phyloP scores from a whole-genome alignment of 202 grass and related monocot genomes.

The Zoysia matrella region DNA sequence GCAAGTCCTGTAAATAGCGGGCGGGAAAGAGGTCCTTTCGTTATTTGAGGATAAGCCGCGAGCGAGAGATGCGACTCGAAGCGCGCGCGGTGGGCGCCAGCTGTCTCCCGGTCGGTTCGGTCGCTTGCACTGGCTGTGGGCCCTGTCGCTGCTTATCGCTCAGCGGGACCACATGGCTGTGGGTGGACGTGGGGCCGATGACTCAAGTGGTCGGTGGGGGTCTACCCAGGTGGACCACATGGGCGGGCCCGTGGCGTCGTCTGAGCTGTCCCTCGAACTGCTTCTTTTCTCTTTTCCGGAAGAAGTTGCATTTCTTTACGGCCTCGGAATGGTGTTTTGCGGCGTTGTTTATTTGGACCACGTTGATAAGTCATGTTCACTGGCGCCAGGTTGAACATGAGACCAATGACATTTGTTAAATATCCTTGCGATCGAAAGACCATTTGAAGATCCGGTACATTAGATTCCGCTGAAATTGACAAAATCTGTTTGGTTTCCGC shows the following conservation, averaged over 20 bases:
- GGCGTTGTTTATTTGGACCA: too few relatives aligned
- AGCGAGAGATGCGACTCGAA: slow-evolving; percentile 19
- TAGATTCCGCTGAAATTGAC: neutral
- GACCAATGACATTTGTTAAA: too few relatives aligned
- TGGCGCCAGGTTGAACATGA: too few relatives aligned
- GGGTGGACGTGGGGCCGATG: neutral
- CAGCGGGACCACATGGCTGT: slow-evolving; percentile 36
- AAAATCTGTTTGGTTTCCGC: neutral
- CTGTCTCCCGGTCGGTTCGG: slow-evolving; percentile 3
- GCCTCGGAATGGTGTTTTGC: neutral
- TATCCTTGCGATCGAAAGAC: too few relatives aligned
- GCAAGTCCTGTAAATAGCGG: slow-evolving; percentile 36
- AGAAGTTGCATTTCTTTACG: neutral
- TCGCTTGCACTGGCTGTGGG: slow-evolving; percentile 17
- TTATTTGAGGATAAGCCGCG: neutral
- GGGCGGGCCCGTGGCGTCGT: neutral
- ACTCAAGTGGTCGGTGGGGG: slow-evolving; percentile 36
- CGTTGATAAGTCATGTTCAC: too few relatives aligned
- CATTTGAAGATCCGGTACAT: neutral
- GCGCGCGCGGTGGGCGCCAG: slow-evolving; percentile 43
- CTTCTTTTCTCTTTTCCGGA: neutral
- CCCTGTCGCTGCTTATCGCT: neutral
- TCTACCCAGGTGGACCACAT: slow-evolving; percentile 56
- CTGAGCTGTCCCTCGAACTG: slow-evolving; percentile 41
- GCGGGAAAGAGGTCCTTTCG: neutral